A percentile compares a stretch with the other conserved stretches of the same genome.
Evolutionary conservation across 2,329 filamentous ascomycete species (phyloP).

Genomic region (Clarireedia sp.): DNA sequence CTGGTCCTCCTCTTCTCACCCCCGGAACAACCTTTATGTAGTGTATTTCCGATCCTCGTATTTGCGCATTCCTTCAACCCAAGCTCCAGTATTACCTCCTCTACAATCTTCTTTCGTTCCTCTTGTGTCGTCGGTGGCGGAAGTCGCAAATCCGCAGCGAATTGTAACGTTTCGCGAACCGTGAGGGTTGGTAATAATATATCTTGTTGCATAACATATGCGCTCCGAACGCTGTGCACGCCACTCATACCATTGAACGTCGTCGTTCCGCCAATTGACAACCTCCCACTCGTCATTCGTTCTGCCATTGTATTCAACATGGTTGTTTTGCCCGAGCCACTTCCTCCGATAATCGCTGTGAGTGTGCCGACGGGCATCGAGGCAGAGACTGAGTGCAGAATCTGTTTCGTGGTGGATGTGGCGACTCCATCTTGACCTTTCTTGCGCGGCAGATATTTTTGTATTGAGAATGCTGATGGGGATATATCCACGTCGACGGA

Average conservation of each 20-base stretch:
- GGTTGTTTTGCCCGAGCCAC: constrained; percentile 66
- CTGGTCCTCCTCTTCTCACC: constrained; percentile 71
- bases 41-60: constrained; percentile 63
- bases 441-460: constrained; percentile 30
- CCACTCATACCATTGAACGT: constrained; percentile 54
- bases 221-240: constrained; percentile 48
- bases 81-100: constrained; percentile 68
- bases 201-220: constrained; percentile 73
- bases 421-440: constrained; percentile 28
- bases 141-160: constrained; percentile 64
- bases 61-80: constrained; percentile 71
- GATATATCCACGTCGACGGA: constrained; percentile 51
- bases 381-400: constrained; percentile 57
- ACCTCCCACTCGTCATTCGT: constrained; percentile 48
- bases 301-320: constrained; percentile 65
- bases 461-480: constrained; percentile 42
- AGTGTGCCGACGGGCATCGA: constrained; percentile 57
- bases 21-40: constrained; percentile 68
- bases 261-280: constrained; percentile 45
- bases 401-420: constrained; percentile 36
- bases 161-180: constrained; percentile 65
- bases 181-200: constrained; percentile 65
- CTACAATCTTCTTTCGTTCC: constrained; percentile 57
- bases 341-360: constrained; percentile 69
- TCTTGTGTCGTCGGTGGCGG: constrained; percentile 51